Conservation (phyloP, 148 eudicot genomes). For the Arbutus unedo region DNA sequence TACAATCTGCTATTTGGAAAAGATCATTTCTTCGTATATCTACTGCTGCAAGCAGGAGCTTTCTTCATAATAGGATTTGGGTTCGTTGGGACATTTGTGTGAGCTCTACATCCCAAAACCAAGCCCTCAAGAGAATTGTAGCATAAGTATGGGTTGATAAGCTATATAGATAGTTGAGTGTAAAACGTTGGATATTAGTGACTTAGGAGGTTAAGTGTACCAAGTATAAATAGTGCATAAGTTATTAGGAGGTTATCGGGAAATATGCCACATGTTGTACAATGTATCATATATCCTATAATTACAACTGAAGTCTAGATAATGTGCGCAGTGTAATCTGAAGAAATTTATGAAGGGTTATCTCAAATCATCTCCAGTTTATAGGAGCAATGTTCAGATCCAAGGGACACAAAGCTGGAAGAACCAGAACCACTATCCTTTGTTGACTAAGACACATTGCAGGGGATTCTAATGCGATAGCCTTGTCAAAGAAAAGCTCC, state of each 20-base stretch:
- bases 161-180: not conserved
- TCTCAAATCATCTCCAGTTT: not conserved
- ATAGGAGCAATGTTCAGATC: not conserved
- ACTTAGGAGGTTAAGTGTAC: not conserved
- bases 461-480: not conserved
- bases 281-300: not conserved
- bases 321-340: not conserved
- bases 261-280: not conserved
- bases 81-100: conserved; percentile 25
- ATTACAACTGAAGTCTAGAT: not conserved
- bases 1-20: conserved; percentile 30
- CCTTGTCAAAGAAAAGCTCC: not conserved
- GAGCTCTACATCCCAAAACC: not conserved
- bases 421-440: not conserved
- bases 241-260: not conserved
- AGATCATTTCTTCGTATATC: conserved; percentile 40
- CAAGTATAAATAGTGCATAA: not conserved
- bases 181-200: not conserved
- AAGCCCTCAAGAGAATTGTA: not conserved
- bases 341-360: not conserved
- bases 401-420: not conserved
- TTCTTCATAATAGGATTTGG: conserved; percentile 40
- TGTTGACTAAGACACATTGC: not conserved
- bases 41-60: conserved; percentile 39
- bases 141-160: not conserved